Evolutionary conservation across 176 grass and related monocot species (phyloP), one percentile per base, ranked within the genome.

Genomic region (Phyllostachys edulis): DNA sequence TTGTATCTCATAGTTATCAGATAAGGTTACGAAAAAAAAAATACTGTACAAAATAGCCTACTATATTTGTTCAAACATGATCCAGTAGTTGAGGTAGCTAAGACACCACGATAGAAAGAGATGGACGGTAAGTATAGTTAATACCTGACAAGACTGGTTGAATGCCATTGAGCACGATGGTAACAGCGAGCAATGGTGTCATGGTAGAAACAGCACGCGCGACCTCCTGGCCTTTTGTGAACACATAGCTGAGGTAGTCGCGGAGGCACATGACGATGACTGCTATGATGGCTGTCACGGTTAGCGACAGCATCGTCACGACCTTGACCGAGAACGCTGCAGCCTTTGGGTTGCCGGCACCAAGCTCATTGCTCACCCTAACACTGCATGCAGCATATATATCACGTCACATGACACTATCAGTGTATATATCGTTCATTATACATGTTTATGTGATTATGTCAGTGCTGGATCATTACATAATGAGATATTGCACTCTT

Each of bases 131-230:
- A 52, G 15, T 52, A 18, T 6, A 52, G 50, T 52, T 18, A 72
- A 11, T 37, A 94, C 93, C 93, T 15, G 92, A 94, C 6, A 94
- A 32, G 63, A 94, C 89, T n/a, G 92, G 89, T 63, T 93, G 91
- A 73, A 93, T 55, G 37, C 91, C 88, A 34, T 90, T 83, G 61
- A 93, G 92, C 63, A 90, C 63, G 26, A 94, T 61, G 54, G 90
- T 90, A 55, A 74, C 10, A 40, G 90, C 87, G 71, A 84, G 81
- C 32, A 84, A 47, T 10, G 81, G 81, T 1, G 71, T 75, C 82
- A 84, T 66, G 32, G 60, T 15, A 60, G 82, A 84, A 5, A 75
- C 82, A 70, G 70, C 82, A 36, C 45, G 44, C 9, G 71, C 82
- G 5, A 84, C 71, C 7, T 84, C 71, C 5, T 75, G 45, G 8